These are phyloP conservation scores for Fusarium xyrophilum DNA, from an alignment of 2,329 filamentous ascomycete genomes.

Conservation along the genomic window DNA sequence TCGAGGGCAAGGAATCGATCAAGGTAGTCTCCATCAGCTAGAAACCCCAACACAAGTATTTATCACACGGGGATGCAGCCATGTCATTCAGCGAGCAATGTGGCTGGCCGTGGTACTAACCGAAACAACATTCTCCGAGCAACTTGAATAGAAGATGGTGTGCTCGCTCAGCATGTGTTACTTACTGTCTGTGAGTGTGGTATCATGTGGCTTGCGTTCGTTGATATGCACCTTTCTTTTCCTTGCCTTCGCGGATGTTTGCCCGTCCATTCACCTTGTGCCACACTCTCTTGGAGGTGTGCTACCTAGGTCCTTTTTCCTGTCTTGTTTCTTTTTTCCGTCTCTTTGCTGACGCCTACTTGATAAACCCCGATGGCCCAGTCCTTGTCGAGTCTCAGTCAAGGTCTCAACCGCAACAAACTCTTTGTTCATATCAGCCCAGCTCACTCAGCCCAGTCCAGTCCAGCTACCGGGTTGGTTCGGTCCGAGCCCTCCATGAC, in stretches of 20 bases:
- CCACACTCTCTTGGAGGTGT: not conserved
- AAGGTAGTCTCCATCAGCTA: not conserved
- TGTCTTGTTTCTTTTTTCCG: not conserved
- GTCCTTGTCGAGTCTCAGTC: constrained; percentile 3
- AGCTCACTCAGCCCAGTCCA: not conserved
- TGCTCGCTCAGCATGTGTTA: constrained; percentile 6
- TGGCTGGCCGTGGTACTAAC: constrained; percentile 1
- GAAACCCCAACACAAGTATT: not conserved
- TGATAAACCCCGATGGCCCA: constrained; percentile 11
- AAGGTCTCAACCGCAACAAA: constrained; percentile 5
- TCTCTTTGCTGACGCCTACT: not conserved
- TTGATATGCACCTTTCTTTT: constrained; percentile 18
- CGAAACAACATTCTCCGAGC: not conserved
- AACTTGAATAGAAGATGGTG: not conserved
- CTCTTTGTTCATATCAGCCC: not conserved
- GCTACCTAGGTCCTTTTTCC: not conserved
- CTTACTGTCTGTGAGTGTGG: not conserved
- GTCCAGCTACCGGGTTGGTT: constrained; percentile 8
- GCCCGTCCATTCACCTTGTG: not conserved
- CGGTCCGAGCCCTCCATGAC: not conserved
- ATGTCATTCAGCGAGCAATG: not conserved
- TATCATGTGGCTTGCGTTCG: constrained; percentile 14
- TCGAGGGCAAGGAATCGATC: not conserved
- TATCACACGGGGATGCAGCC: not conserved
- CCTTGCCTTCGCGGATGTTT: not conserved